phyloP scores from a whole-genome alignment of 495 filamentous ascomycete genomes.

The Durotheca rogersii region DNA sequence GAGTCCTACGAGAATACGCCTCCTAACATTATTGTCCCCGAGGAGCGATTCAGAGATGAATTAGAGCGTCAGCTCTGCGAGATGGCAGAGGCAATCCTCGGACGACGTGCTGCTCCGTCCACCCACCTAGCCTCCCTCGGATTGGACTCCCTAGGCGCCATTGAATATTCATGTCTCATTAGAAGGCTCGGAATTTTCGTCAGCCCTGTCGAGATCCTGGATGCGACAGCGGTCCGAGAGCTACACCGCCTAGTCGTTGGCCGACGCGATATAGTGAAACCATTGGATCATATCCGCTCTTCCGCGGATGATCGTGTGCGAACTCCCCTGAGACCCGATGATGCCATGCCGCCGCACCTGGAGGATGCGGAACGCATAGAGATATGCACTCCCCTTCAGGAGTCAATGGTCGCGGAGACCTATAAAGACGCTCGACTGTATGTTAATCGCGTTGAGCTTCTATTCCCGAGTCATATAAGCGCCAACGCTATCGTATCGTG shows the following conservation, averaged over 20 bases:
- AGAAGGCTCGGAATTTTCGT: constrained; percentile 52
- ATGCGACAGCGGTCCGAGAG: constrained; percentile 44
- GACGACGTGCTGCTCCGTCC: constrained; percentile 36
- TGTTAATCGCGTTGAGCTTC: constrained; percentile 71
- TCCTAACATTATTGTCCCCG: background rate
- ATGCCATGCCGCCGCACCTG: constrained; percentile 7
- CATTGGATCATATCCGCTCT: background rate
- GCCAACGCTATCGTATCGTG: constrained; percentile 42
- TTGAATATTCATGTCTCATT: constrained; percentile 63
- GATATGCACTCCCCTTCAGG: constrained; percentile 67
- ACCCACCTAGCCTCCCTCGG: constrained; percentile 56
- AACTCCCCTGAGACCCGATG: constrained; percentile 24
- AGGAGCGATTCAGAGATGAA: constrained; percentile 35
- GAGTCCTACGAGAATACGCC: constrained; percentile 49
- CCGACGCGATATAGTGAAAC: background rate
- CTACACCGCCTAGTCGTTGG: constrained; percentile 4
- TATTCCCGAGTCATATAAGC: constrained; percentile 40
- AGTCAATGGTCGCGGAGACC: constrained; percentile 76
- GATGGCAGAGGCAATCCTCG: constrained; percentile 50
- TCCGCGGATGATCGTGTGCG: background rate
- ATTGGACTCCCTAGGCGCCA: constrained; percentile 72
- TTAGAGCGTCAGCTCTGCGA: constrained; percentile 50
- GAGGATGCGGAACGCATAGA: constrained; percentile 54
- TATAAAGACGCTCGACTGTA: constrained; percentile 56
- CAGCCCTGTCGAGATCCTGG: constrained; percentile 58